Base-by-base conservation (phyloP, 2,329 filamentous ascomycete species). In the Volutella citrinella region DNA sequence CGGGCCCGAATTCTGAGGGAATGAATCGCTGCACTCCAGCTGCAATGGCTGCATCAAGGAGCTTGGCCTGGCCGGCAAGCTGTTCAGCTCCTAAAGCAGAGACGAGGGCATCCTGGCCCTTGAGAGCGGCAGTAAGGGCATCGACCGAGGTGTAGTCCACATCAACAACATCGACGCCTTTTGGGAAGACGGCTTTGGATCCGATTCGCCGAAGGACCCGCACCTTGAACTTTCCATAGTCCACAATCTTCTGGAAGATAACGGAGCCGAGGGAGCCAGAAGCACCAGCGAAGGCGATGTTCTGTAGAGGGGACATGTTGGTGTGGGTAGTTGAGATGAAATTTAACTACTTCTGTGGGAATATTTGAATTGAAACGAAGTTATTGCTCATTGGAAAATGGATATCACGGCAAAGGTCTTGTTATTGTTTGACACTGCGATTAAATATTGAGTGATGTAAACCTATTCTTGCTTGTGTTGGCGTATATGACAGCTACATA, bases 21-120 rank as follows among this genome's bases (percentile, higher is more conserved):
- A 84, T 57, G 60, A 82, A 79, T 10, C 77, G 69, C 51, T 78
- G 67, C 1, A 84, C 76, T 6, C 78, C 77, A 5, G 77, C 76
- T 5, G 68, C 68, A 18, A 77, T 61, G 19, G 78, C 71, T 1
- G 78, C 80, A 19, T 82, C 71, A 27, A 82, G 66, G 27, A 82
- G 60, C 10, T 68, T 52, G 8, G 32, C 22, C 33, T 63, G 60
- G 7, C 36, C 36, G 15, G 60, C 60, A 24, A 78, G 57, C 2
- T 68, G 60, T 3, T 64, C 63, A 14, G 52, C 49, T 10, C 42
- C 48, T 25, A 61, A 18, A 5, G 55, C 48, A 2, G 57, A 56
- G 18, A 82, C 54, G 13, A 82, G 63, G 1, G 72, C 78, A 42
- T 82, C 78, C 37, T 79, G 70, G 32, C 70, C 76, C 32, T 66